Evolutionary conservation across 495 filamentous ascomycete species (phyloP).

Genomic region (Tuber melanosporum): DNA sequence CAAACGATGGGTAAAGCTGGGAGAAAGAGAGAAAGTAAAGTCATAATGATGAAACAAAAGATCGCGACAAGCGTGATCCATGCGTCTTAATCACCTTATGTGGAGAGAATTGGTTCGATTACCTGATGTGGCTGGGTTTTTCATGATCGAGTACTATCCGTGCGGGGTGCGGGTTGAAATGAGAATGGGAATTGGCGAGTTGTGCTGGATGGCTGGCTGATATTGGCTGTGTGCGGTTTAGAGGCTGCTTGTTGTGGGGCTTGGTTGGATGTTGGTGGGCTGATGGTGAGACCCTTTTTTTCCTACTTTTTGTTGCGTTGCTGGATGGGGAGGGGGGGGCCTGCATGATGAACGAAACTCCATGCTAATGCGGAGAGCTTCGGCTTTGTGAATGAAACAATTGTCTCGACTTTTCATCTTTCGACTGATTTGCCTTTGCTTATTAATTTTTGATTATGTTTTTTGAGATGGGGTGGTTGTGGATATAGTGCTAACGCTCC

Average conservation of each 20-base stretch:
- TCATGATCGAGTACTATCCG: not conserved
- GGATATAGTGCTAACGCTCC: constrained; percentile 16
- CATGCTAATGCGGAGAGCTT: constrained; percentile 85
- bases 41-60: not conserved
- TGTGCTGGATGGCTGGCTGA: not conserved
- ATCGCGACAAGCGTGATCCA: not conserved
- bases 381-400: constrained; percentile 63
- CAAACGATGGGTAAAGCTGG: not conserved
- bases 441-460: constrained; percentile 23
- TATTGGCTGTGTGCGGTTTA: not conserved
- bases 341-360: constrained; percentile 68
- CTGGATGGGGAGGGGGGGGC: constrained; percentile 34
- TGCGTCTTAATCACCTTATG: constrained; percentile 46
- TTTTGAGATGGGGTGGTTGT: constrained; percentile 6
- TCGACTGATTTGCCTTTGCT: constrained; percentile 62
- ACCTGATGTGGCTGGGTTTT: constrained; percentile 41
- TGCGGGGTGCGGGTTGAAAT: not conserved
- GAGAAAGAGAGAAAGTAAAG: not conserved
- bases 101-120: constrained; percentile 51
- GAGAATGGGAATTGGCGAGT: not conserved
- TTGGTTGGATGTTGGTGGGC: constrained; percentile 18
- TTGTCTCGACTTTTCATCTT: constrained; percentile 88
- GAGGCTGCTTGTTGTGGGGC: not conserved
- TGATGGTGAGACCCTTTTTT: constrained; percentile 30
- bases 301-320: constrained; percentile 11